phyloP scores from a whole-genome alignment of 2,329 filamentous ascomycete genomes.

The Sordariomycetes sp. region DNA sequence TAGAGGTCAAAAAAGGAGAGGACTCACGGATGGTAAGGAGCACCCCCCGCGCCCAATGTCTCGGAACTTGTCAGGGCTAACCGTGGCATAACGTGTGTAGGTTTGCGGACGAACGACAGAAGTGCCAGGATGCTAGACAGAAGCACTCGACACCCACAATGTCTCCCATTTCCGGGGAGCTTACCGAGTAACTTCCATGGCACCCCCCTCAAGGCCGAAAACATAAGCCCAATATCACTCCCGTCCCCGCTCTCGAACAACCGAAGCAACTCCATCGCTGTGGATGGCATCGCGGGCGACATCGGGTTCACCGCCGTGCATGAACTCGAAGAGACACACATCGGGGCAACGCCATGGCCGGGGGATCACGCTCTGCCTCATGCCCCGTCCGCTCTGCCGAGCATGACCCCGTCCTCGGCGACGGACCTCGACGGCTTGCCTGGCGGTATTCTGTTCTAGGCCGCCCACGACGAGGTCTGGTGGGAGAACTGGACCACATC shows the following conservation, averaged over 20 bases:
- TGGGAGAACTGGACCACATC: too few species aligned
- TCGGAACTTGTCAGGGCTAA: neutral
- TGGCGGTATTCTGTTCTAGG: neutral
- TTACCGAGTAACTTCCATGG: neutral
- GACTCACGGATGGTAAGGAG: neutral
- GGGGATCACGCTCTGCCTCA: neutral
- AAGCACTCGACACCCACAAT: neutral
- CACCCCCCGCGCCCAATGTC: neutral
- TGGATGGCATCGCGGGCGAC: neutral
- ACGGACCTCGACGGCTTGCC: neutral
- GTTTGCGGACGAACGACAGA: neutral
- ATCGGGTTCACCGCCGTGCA: neutral
- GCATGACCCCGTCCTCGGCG: neutral
- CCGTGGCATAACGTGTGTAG: neutral
- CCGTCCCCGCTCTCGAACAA: neutral
- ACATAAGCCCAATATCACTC: neutral
- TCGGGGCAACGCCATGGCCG: neutral
- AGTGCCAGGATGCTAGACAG: neutral
- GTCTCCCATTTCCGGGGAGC: neutral
- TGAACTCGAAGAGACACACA: neutral
- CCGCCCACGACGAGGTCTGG: neutral
- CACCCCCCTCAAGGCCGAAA: neutral
- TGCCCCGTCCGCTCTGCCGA: too few species aligned
- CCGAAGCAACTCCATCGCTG: neutral
- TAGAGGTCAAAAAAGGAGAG: constrained; percentile 9